Percentiles rank a stretch among this genome's conserved stretches.
phyloP scores from a whole-genome alignment of 495 filamentous ascomycete species.

The Jackrogersella multiformis region DNA sequence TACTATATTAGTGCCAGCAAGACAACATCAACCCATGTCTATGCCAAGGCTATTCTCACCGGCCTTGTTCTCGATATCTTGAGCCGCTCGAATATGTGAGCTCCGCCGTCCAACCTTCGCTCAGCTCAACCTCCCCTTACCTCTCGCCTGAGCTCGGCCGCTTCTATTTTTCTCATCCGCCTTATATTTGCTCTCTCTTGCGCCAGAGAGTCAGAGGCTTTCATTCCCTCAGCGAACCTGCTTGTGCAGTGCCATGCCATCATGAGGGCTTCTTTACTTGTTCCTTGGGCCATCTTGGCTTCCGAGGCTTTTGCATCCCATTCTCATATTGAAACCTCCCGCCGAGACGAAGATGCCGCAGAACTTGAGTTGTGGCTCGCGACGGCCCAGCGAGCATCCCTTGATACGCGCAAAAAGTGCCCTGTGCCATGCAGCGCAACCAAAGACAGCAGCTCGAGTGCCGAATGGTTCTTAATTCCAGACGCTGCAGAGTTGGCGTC shows the following conservation, averaged over 20 bases:
- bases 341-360: background rate
- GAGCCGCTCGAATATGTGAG: background rate
- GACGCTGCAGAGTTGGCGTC: background rate
- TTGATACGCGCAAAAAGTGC: background rate
- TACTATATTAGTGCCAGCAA: too few species aligned
- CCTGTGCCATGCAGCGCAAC: background rate
- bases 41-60: background rate
- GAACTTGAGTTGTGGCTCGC: slow-evolving; percentile 1
- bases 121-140: background rate
- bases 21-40: background rate
- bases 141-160: background rate
- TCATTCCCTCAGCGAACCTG: background rate
- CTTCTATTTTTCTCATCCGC: background rate
- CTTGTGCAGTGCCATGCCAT: background rate
- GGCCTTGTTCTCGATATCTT: background rate
- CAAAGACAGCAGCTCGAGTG: slow-evolving; percentile 4
- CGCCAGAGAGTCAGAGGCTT: background rate
- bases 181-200: background rate
- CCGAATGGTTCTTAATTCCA: slow-evolving; percentile 1
- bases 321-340: background rate
- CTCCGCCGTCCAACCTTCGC: background rate
- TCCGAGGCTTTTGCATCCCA: background rate
- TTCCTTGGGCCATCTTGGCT: slow-evolving; percentile 4
- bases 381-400: slow-evolving; percentile 4
- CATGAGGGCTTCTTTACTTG: slow-evolving; percentile 7